Evolutionary conservation across 768 basidiomycete genomes (phyloP).

Genomic region (Infundibulicybe gibba): DNA sequence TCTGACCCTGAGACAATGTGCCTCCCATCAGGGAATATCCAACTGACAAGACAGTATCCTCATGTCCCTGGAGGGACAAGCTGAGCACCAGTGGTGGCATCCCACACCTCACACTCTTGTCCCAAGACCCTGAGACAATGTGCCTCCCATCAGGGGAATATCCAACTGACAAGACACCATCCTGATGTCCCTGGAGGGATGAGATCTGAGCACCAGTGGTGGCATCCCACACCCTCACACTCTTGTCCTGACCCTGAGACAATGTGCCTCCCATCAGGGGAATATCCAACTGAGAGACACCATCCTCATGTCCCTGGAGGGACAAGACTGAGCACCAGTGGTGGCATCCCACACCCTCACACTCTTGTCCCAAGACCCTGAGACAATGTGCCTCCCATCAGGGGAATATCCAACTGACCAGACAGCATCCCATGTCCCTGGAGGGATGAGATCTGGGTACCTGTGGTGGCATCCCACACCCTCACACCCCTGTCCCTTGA

Average conservation of each 20-base stretch:
- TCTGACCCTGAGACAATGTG: constrained; percentile 11
- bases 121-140: background rate
- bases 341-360: background rate
- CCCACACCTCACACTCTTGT: background rate
- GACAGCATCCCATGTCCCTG: constrained; percentile 14
- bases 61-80: background rate
- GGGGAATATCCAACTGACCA: constrained; percentile 4
- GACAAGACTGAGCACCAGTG: too few relatives aligned
- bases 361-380: background rate
- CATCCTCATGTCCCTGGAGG: too few relatives aligned
- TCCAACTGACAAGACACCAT: constrained; percentile 26
- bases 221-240: constrained; percentile 9
- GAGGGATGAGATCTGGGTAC: constrained; percentile 3
- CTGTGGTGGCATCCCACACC: constrained; percentile 7
- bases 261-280: constrained; percentile 5
- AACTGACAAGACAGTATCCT: constrained; percentile 3
- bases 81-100: background rate
- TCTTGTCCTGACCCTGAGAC: constrained; percentile 10
- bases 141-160: background rate
- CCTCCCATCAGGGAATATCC: constrained; percentile 11
- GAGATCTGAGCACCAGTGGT: background rate
- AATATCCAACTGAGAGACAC: background rate
- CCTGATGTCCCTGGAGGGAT: constrained; percentile 1
- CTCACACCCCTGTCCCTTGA: constrained; percentile 10
- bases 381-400: background rate